phyloP scores from a whole-genome alignment of 106 monocot species.

The Allium sativum region DNA sequence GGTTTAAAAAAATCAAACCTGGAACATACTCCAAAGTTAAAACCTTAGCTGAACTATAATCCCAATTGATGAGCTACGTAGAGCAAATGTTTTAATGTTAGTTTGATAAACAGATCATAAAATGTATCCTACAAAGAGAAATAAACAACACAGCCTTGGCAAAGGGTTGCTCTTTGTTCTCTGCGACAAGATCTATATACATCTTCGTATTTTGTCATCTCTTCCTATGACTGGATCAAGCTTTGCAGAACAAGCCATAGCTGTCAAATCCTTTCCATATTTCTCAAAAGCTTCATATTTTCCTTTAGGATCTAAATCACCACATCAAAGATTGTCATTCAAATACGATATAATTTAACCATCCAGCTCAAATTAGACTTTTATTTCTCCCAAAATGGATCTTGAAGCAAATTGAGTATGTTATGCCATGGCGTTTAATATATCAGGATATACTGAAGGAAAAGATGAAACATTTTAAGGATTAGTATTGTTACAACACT shows the following conservation, averaged over 20 bases:
- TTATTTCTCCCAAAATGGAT: neutral
- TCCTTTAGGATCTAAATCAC: slow-evolving; percentile 83
- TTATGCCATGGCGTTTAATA: no score
- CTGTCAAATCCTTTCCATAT: slow-evolving; percentile 96
- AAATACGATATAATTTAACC: neutral
- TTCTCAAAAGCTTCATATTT: slow-evolving; percentile 97
- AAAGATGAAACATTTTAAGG: no score
- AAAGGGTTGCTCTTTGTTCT: slow-evolving; percentile 99
- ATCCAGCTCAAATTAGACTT: no score
- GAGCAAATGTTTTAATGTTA: neutral
- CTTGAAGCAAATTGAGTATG: neutral
- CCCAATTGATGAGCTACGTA: slow-evolving; percentile 75
- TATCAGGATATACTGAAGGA: no score
- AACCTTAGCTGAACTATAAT: slow-evolving; percentile 78
- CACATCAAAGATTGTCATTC: neutral
- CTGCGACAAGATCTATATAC: slow-evolving; percentile 94
- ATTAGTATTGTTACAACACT: neutral
- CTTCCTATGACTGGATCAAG: slow-evolving; percentile 99
- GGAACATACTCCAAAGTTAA: slow-evolving; percentile 94
- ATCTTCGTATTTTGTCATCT: slow-evolving; percentile 98
- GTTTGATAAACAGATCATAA: neutral
- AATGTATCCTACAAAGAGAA: neutral
- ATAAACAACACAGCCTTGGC: slow-evolving; percentile 19
- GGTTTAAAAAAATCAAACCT: slow-evolving; percentile 28
- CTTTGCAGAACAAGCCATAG: slow-evolving; percentile 92